A percentile compares a stretch with the other conserved stretches of the same genome.
phyloP scores from a whole-genome alignment of 768 basidiomycete species.

The Collybiopsis confluens region DNA sequence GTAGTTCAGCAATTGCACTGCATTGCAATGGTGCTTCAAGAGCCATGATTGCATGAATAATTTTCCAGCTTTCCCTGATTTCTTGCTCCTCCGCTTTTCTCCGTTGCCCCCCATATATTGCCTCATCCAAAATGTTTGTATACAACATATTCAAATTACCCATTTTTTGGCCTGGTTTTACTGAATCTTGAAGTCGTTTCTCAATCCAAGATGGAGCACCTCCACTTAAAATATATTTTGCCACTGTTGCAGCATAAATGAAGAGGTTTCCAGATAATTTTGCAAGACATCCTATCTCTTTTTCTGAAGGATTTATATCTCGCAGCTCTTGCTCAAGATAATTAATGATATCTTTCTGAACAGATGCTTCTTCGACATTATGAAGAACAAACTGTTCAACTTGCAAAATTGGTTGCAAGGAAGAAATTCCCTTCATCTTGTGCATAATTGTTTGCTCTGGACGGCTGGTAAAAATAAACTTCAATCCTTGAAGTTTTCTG shows the following conservation, averaged over 20 bases:
- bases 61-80: background rate
- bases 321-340: background rate
- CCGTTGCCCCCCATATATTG: background rate
- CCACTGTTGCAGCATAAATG: slow-evolving; percentile 4
- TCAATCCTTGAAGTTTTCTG: slow-evolving; percentile 1
- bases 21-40: background rate
- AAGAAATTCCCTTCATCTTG: no score
- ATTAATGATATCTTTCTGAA: background rate
- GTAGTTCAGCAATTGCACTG: background rate
- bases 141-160: background rate
- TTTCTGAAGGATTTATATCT: background rate
- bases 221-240: background rate
- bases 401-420: no score
- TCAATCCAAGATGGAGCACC: background rate
- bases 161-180: no score
- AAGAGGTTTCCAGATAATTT: background rate
- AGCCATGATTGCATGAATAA: slow-evolving; percentile 1
- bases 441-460: slow-evolving; percentile 2
- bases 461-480: slow-evolving; percentile 9
- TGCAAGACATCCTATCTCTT: background rate
- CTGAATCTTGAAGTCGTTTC: background rate
- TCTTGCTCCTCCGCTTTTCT: background rate
- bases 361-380: background rate
- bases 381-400: background rate
- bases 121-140: background rate